Percentiles rank a stretch among this genome's conserved stretches.
Evolutionary conservation across 2,329 filamentous ascomycete genomes (phyloP).

Genomic region (Orbilia quercus): DNA sequence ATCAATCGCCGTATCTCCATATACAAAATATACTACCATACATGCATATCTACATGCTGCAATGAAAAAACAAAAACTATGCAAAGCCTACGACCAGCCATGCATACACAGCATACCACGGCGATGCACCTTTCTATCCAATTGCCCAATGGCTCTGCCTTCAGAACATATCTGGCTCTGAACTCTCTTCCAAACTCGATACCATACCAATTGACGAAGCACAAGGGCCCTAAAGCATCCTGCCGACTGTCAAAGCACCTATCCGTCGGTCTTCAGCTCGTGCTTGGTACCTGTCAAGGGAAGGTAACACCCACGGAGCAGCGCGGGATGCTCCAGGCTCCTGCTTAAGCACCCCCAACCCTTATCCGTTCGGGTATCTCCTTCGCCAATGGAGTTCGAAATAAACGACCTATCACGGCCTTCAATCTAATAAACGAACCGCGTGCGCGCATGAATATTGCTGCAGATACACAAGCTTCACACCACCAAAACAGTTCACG

Average conservation of each 20-base stretch:
- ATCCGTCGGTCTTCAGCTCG: constrained; percentile 5
- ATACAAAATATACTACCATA: too few species aligned
- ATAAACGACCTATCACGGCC: constrained; percentile 31
- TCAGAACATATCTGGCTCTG: background rate
- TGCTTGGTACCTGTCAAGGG: constrained; percentile 26
- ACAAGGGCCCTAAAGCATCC: background rate
- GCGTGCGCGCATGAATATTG: constrained; percentile 15
- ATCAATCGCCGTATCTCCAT: background rate
- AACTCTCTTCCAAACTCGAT: background rate
- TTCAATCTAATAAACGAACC: constrained; percentile 20
- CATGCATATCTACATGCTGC: too few species aligned
- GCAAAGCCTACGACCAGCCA: too few species aligned
- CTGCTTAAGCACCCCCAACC: constrained; percentile 5
- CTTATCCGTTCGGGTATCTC: constrained; percentile 32
- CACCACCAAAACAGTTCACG: constrained; percentile 1
- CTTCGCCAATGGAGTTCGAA: constrained; percentile 14
- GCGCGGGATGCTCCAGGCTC: constrained; percentile 21
- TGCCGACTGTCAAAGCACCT: constrained; percentile 19
- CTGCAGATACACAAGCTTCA: constrained; percentile 32
- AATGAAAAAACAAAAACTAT: too few species aligned
- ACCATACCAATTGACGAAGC: background rate
- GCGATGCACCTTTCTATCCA: constrained; percentile 6
- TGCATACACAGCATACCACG: constrained; percentile 36
- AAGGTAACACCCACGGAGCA: constrained; percentile 23
- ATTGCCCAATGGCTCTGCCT: background rate